Percentiles rank a stretch among this genome's conserved stretches.
phyloP scores from a whole-genome alignment of 2,329 filamentous ascomycete genomes.

The Shiraia sp. region DNA sequence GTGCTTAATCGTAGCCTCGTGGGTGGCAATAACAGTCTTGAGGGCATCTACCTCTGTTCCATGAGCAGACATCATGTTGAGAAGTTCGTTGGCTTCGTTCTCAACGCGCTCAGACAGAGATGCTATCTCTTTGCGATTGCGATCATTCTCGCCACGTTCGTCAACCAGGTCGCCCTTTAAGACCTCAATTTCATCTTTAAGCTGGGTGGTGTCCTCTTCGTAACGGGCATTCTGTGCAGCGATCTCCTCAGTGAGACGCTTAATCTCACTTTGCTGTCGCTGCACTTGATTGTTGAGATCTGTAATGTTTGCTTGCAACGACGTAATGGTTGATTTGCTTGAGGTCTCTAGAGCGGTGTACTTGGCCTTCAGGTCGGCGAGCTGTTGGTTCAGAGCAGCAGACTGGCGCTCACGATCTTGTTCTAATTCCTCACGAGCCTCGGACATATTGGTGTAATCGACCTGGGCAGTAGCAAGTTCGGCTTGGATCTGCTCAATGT shows the following conservation, averaged over 20 bases:
- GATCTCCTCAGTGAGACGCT: conserved; percentile 33
- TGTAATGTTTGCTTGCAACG: conserved; percentile 44
- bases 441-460: conserved; percentile 24
- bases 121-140: conserved; percentile 31
- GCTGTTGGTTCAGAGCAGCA: conserved; percentile 38
- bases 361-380: conserved; percentile 38
- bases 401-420: conserved; percentile 39
- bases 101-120: conserved; percentile 35
- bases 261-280: conserved; percentile 45
- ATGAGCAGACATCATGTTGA: conserved; percentile 32
- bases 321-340: conserved; percentile 34
- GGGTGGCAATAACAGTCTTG: conserved; percentile 41
- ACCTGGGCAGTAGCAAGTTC: conserved; percentile 33
- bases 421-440: conserved; percentile 38
- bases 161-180: conserved; percentile 26
- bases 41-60: conserved; percentile 39
- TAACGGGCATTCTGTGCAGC: conserved; percentile 31
- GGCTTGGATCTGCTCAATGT: conserved; percentile 41
- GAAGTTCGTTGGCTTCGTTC: conserved; percentile 32
- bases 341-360: conserved; percentile 37
- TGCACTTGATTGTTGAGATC: conserved; percentile 47
- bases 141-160: conserved; percentile 27
- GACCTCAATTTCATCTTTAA: conserved; percentile 24
- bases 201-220: conserved; percentile 27
- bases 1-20: conserved; percentile 44